Evolutionary conservation across 2,329 filamentous ascomycete genomes (phyloP).

Genomic region (Fusarium multiceps): DNA sequence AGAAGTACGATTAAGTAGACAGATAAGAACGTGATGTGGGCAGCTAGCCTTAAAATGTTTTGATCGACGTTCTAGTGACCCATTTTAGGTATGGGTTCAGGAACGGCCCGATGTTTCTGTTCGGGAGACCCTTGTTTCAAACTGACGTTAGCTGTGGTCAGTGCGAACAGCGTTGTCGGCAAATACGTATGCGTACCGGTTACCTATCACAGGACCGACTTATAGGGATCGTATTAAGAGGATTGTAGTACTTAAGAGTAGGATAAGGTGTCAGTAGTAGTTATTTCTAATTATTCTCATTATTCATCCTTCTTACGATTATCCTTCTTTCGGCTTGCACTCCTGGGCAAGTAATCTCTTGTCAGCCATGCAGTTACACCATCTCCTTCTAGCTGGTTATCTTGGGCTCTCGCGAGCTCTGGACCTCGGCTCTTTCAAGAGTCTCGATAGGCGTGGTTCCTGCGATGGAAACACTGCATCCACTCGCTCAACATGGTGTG

Average conservation of each 20-base stretch:
- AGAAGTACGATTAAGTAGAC: not conserved
- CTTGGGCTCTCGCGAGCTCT: not conserved
- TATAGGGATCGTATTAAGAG: no score
- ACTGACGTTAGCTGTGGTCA: not conserved
- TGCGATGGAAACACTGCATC: constrained; percentile 10
- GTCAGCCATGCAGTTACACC: not conserved
- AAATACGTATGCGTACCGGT: not conserved
- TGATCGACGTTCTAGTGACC: not conserved
- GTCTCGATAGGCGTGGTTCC: not conserved
- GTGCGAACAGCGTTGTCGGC: not conserved
- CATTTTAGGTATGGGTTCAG: not conserved
- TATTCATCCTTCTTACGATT: constrained; percentile 36
- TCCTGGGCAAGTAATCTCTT: constrained; percentile 16
- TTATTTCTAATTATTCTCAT: not conserved
- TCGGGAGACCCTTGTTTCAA: not conserved
- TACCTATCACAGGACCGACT: fast-evolving
- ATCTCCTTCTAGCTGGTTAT: not conserved
- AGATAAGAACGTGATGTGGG: constrained; percentile 13
- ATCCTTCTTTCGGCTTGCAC: constrained; percentile 31
- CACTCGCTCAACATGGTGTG: constrained; percentile 54
- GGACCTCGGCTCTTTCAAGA: no score
- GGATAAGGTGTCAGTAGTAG: fast-evolving
- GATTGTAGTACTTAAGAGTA: not conserved
- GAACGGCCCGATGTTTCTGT: not conserved
- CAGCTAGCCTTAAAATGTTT: no score